A percentile compares a stretch with the other conserved stretches of the same genome.
Conservation (phyloP, 805 yeast genomes). For the Zygotorulaspora danielsina region DNA sequence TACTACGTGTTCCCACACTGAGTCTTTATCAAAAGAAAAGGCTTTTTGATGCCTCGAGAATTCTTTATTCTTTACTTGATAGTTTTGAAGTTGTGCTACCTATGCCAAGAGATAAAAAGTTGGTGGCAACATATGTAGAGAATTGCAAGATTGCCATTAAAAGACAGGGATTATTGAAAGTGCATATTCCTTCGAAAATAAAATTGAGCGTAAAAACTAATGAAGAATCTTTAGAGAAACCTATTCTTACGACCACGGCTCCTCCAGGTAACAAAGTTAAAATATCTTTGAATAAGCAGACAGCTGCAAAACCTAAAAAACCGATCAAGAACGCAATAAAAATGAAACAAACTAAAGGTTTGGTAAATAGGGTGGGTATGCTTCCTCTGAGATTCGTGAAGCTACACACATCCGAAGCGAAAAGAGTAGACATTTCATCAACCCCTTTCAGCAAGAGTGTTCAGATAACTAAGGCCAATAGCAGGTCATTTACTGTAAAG, state of each 20-base stretch:
- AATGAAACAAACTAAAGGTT: conserved; percentile 16
- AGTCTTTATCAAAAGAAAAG: conserved; percentile 57
- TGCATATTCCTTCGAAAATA: conserved; percentile 26
- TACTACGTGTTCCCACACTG: conserved; percentile 57
- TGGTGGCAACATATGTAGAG: conserved; percentile 55
- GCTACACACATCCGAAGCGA: conserved; percentile 34
- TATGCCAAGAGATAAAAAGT: conserved; percentile 62
- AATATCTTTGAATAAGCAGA: conserved; percentile 7
- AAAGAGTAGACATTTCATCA: conserved; percentile 40
- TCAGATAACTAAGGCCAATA: conserved; percentile 27
- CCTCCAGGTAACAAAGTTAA: conserved; percentile 12
- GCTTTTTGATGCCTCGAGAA: conserved; percentile 59
- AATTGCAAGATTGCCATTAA: conserved; percentile 54
- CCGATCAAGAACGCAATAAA: conserved; percentile 3
- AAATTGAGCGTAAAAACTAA: conserved; percentile 13
- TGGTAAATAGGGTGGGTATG: conserved; percentile 26
- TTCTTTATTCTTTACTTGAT: conserved; percentile 60
- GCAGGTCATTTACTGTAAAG: conserved; percentile 30
- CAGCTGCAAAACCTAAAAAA: conserved; percentile 9
- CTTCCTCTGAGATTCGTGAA: conserved; percentile 42
- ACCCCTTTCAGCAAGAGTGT: conserved; percentile 39
- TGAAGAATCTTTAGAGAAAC: conserved; percentile 1
- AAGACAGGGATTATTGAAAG: conserved; percentile 43
- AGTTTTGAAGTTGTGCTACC: conserved; percentile 57
- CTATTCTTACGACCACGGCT: conserved; percentile 1